A percentile compares a stretch with the other conserved stretches of the same genome.
Conservation (phyloP, 2,329 filamentous ascomycete species). For the Trematosphaeria pertusa region DNA sequence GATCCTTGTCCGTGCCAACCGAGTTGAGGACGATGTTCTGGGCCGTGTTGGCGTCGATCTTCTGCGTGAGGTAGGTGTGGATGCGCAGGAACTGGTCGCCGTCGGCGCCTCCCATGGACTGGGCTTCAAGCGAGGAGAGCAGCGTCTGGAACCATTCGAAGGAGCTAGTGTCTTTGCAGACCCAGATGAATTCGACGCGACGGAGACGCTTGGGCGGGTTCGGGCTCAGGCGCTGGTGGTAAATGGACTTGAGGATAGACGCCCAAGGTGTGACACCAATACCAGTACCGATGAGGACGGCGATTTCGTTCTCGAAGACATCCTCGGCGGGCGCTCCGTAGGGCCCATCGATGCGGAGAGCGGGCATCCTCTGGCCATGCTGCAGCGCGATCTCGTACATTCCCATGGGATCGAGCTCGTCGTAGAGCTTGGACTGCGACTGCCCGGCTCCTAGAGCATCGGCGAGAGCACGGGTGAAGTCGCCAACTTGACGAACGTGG, state of each 20-base stretch:
- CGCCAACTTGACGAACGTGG: conserved; percentile 94
- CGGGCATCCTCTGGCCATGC: conserved; percentile 91
- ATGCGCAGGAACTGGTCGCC: conserved; percentile 92
- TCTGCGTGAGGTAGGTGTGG: conserved; percentile 96
- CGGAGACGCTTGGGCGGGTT: conserved; percentile 89
- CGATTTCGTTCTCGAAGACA: conserved; percentile 92
- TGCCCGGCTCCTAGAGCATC: conserved; percentile 91
- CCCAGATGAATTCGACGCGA: conserved; percentile 98
- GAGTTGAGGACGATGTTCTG: conserved; percentile 98
- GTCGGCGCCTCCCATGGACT: conserved; percentile 70
- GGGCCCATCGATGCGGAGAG: conserved; percentile 88
- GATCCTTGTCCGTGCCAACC: conserved; percentile 86
- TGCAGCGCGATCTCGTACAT: conserved; percentile 98
- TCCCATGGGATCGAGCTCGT: conserved; percentile 87
- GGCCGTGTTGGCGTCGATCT: conserved; percentile 86
- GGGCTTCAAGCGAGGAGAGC: conserved; percentile 85
- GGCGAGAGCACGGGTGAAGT: conserved; percentile 93
- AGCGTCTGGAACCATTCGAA: conserved; percentile 99
- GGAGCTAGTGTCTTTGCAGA: conserved; percentile 92
- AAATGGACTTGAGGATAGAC: conserved; percentile 93
- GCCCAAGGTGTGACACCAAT: conserved; percentile 90
- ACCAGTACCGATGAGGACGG: conserved; percentile 83
- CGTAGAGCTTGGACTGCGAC: conserved; percentile 87
- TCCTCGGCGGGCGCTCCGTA: conserved; percentile 98
- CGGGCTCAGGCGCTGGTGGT: conserved; percentile 88